phyloP scores from a whole-genome alignment of 2,329 filamentous ascomycete genomes.

The Cryphonectria radicalis region DNA sequence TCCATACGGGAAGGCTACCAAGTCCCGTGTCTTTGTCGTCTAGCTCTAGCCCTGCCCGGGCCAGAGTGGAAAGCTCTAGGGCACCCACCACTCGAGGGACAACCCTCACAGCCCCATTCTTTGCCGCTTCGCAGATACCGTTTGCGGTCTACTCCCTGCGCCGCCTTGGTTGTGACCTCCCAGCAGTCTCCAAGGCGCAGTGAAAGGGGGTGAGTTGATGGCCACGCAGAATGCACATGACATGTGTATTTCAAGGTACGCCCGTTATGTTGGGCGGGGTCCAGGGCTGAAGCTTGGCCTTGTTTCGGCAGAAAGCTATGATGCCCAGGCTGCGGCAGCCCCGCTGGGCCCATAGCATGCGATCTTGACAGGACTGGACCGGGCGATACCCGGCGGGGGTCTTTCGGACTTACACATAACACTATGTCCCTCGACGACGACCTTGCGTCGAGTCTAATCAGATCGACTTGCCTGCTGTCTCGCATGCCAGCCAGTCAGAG shows the following conservation, averaged over 20 bases:
- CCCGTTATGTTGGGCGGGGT: background rate
- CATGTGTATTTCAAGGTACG: background rate
- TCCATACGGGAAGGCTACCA: background rate
- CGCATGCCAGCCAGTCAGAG: background rate
- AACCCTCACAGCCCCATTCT: too few species aligned
- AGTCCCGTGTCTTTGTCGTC: constrained; percentile 14
- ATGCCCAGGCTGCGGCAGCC: background rate
- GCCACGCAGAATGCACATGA: constrained; percentile 1
- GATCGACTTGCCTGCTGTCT: background rate
- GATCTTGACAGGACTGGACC: constrained; percentile 7
- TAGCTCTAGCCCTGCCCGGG: background rate
- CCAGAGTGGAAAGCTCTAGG: background rate
- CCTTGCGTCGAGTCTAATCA: background rate
- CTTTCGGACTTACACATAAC: background rate
- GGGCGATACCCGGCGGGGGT: background rate
- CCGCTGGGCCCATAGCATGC: background rate
- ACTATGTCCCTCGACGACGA: background rate
- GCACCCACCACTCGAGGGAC: background rate
- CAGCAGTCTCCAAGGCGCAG: background rate
- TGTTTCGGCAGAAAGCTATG: background rate
- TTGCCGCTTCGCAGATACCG: background rate
- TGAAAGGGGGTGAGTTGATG: background rate
- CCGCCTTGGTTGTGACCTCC: background rate
- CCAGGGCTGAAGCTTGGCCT: background rate
- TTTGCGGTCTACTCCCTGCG: constrained; percentile 4